Base-by-base conservation (phyloP, 441 rosid species). In the Euphorbia celastroides region DNA sequence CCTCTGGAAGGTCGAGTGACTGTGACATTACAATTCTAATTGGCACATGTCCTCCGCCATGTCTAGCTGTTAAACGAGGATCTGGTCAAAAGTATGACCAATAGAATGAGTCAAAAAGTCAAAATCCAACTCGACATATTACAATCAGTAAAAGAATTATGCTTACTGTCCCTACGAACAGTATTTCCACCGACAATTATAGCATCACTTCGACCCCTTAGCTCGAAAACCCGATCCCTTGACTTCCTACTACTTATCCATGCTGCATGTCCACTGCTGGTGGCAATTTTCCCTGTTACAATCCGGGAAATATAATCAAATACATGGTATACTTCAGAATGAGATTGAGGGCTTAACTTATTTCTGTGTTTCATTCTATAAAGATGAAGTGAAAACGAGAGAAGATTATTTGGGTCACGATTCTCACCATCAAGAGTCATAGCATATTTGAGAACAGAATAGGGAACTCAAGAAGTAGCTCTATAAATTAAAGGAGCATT, bases 201-300 rank as follows among this genome's bases (percentile, higher is more conserved):
- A 23, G 93, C 98, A 81, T 93, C 97, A 72, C 97, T 86, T 76
- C 88, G 78, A 32, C 96, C 96, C 56, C 98, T 81, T 55, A 93
- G 77, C 76, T 87, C 93, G 57, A 86, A 85, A 70, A 93, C 98
- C 72, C 88, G 80, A 65, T 76, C 70, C 80, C 96, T 85, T 48
- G 97, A 93, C 57, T 65, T 70, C 77, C 84, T 86, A 80, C 98
- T 85, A 68, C 95, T 93, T 82, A 90, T 87, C 98, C 98, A 93
- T 8, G 93, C 74, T 22, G 98, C 96, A 84, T 90, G 97, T 60
- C 98, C 97, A 72, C 86, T 87, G 62, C 81, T 87, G 64, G 95
- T 82, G 65, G 97, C 97, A 78, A 88, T 90, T 82, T 93, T 93
- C 67, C 98, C 95, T 92, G 70, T 67, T 46, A 55, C 44, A 73